These are phyloP conservation scores for Hansenula lynferdii DNA, from an alignment of 1,139 yeast genomes.

Conservation along the genomic window DNA sequence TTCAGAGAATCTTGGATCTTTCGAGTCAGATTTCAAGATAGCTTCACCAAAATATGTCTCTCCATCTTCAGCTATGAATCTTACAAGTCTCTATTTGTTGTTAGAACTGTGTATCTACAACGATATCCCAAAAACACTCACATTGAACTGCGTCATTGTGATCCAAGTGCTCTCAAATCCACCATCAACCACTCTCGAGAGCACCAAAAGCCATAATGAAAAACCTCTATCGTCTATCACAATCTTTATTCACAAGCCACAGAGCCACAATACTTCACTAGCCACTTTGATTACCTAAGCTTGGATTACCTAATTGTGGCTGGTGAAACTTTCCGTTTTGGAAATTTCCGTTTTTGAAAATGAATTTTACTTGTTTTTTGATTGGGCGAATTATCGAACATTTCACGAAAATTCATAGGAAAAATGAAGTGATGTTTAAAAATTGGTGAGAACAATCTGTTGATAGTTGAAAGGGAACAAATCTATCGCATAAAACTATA, in stretches of 20 bases:
- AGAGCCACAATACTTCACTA: no score
- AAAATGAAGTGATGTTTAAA: neutral
- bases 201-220: neutral
- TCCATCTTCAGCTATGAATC: slow-evolving; percentile 37
- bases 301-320: neutral
- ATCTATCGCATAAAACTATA: neutral
- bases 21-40: slow-evolving; percentile 19
- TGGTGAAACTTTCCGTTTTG: neutral
- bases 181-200: neutral
- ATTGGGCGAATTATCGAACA: neutral
- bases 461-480: no score
- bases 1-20: slow-evolving; percentile 21
- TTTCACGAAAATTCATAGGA: neutral
- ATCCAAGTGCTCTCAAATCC: neutral
- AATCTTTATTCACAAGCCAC: neutral
- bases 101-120: neutral
- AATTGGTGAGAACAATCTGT: neutral
- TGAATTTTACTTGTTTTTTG: neutral
- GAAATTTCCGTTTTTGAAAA: neutral
- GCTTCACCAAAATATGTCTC: slow-evolving; percentile 41
- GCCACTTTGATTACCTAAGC: neutral
- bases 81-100: slow-evolving; percentile 24
- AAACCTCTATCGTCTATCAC: neutral
- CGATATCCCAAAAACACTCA: neutral
- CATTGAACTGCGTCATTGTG: neutral